Evolutionary conservation across 2,329 filamentous ascomycete genomes (phyloP), one percentile per base, ranked within the genome.

Genomic region (Paradendryphiella salina): DNA sequence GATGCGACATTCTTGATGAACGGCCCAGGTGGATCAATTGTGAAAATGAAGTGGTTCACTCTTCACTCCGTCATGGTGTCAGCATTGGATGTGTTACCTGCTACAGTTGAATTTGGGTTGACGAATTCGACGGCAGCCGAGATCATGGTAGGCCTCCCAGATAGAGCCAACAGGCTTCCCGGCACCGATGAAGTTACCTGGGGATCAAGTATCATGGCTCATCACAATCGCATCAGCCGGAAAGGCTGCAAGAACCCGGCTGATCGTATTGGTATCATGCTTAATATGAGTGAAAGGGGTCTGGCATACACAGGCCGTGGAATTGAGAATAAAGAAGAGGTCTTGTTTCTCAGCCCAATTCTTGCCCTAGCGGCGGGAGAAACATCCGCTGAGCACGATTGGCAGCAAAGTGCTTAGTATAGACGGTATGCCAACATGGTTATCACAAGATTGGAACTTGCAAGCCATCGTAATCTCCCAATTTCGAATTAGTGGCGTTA

Each of bases 1-100:
- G 52, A 59, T 7, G 58, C 58, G 6, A 59, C 54, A 5, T 61
- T 61, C 21, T 48, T 61, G 13, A 41, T 54, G 29, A 53, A 59
- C 18, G 56, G 56, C 1, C 56, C 56, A 8, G 13, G n/a, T 5
- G 37, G 41, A 3, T 55, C 51, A 0, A 54, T 33, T 5, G 46
- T 61, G 2, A 59, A 55, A 32, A 50, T 56, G 6, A 55, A 57
- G n/a, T 61, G 58, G 58, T 18, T 45, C 1, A 47, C 45, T 3
- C 37, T 61, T 5, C 40, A 45, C 0, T 13, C 39, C 13, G 35
- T 61, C 14, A 46, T 57, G 48, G 40, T 11, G 2, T 28, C 11
- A 13, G 49, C 43, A 7, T 5, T 50, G 15, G 21, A 48, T 8
- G 3, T 40, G 6, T 11, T 45, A 3, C 20, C 43, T 11, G 10